Base-by-base conservation (phyloP, 1,139 yeast genomes). In the Pichia cactophila region DNA sequence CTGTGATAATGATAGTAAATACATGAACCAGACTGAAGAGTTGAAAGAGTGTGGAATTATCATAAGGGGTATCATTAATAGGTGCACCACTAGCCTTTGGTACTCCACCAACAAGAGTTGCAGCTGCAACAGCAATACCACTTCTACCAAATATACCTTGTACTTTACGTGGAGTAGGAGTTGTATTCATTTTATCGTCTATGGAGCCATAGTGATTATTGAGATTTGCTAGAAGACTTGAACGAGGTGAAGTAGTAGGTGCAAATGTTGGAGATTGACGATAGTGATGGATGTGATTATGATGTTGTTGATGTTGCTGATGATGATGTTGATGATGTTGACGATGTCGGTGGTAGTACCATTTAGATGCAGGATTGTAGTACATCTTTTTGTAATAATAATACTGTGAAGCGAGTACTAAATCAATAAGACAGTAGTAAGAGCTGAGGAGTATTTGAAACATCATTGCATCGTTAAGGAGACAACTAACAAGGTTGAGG, bases 371-470 rank as follows among this genome's bases (percentile, higher is more conserved):
- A 6, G 65, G 64, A 41, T 59, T 58, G 43, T 58, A 52, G 46
- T 62, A 61, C 47, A 74, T 56, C 64, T 65, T 53, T 65, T 71
- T 58, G 65, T 89, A 90, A 67, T 86, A 86, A 63, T 82, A 80
- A 65, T 80, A 90, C 63, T 90, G 97, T 40, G 75, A 76, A 49
- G 86, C 81, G 39, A 90, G 70, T 9, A 86, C 71, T 11, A 77
- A 52, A 63, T 90, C 97, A 58, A 88, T 86, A 50, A 75, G 67
- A 47, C 89, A 68, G 63, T 88, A 89, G 66, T 88, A 92, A 7
- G 79, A 58, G 33, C 95, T 86, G 46, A 90, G 70, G 35, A 83
- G 69, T 2, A 85, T 70, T 64, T 90, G 97, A 66, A 92, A 90
- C 49, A 77, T 72, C 59, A 92, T 70, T 54, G 85, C 95, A 38